phyloP scores from a whole-genome alignment of 768 basidiomycete species.

The Calocera viscosa region DNA sequence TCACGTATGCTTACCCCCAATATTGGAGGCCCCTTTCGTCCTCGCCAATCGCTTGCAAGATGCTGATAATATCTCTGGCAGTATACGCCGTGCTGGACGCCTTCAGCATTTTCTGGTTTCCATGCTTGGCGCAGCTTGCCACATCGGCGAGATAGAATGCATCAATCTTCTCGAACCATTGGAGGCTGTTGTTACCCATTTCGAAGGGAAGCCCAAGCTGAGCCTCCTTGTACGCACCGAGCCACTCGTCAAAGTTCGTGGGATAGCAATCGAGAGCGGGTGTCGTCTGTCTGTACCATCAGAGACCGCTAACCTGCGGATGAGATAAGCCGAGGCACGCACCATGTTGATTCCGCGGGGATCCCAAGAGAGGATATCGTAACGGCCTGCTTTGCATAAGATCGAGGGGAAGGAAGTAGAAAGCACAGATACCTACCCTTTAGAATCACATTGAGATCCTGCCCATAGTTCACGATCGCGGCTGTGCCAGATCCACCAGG shows the following conservation, averaged over 20 bases:
- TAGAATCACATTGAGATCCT: background rate
- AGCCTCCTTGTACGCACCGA: constrained; percentile 1
- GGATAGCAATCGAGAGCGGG: background rate
- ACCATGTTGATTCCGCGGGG: background rate
- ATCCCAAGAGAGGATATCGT: background rate
- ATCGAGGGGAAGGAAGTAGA: background rate
- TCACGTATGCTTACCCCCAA: background rate
- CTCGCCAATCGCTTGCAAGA: background rate
- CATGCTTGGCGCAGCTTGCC: background rate
- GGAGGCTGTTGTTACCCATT: background rate
- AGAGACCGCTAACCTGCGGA: background rate
- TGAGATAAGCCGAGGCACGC: background rate
- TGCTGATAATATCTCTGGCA: background rate
- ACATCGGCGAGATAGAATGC: background rate
- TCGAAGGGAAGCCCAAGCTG: background rate
- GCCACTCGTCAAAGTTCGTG: background rate
- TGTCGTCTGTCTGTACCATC: background rate
- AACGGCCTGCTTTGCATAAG: background rate
- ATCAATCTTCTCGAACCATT: background rate
- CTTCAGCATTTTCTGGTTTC: background rate
- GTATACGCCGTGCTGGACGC: background rate
- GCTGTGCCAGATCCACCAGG: background rate
- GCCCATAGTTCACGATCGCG: background rate
- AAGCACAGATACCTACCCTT: background rate
- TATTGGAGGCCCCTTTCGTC: background rate